phyloP scores from a whole-genome alignment of 108 stramenopile species.

The Skeletonema costatum region DNA sequence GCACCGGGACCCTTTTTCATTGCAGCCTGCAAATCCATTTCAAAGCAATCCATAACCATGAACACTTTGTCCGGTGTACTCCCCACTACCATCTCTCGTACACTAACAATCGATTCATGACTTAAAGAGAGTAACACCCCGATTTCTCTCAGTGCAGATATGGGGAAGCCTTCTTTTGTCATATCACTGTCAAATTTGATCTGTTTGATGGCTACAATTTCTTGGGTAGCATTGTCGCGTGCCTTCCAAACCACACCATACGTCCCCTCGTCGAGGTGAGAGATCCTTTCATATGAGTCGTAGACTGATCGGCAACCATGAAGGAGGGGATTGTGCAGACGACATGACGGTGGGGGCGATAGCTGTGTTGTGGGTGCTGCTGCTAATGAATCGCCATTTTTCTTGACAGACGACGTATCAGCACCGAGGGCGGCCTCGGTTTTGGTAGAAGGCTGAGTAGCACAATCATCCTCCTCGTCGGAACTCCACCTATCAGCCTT shows the following conservation, averaged over 20 bases:
- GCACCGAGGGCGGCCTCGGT: background rate
- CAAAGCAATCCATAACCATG: constrained; percentile 95
- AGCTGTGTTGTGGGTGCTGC: background rate
- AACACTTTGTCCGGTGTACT: constrained; percentile 69
- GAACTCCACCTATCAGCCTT: constrained; percentile 57
- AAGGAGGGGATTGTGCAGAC: constrained; percentile 77
- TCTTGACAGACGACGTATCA: background rate
- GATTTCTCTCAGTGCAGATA: constrained; percentile 93
- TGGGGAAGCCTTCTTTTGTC: constrained; percentile 91
- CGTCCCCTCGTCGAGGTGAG: constrained; percentile 88
- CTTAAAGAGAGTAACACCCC: constrained; percentile 72
- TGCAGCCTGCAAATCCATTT: constrained; percentile 89
- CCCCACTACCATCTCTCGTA: constrained; percentile 90
- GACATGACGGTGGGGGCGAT: constrained; percentile 12
- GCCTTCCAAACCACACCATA: constrained; percentile 97
- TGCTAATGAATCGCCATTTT: background rate
- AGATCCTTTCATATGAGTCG: constrained; percentile 83
- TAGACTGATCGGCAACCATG: constrained; percentile 88
- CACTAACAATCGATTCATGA: constrained; percentile 87
- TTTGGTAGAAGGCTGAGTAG: background rate
- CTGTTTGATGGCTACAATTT: constrained; percentile 92
- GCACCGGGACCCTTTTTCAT: constrained; percentile 49
- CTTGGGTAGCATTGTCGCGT: constrained; percentile 67
- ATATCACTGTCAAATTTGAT: constrained; percentile 82
- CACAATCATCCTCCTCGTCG: constrained; percentile 31